A percentile compares a stretch with the other conserved stretches of the same genome.
Evolutionary conservation across 2,329 filamentous ascomycete species (phyloP).

Genomic region (Aplosporella prunicola): DNA sequence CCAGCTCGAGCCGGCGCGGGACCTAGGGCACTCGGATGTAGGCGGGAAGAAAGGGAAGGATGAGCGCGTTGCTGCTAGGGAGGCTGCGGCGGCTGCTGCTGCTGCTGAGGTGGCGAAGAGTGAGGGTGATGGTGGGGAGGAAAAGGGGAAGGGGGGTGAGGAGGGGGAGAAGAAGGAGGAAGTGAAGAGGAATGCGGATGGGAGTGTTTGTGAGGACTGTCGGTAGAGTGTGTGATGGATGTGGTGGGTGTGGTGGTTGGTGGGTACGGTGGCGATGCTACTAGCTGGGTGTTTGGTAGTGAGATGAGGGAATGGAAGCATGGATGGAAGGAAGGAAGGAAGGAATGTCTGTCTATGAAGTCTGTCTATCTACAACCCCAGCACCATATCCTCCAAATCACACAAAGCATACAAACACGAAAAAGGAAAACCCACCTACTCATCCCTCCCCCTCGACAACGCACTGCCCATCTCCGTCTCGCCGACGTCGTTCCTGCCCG

Average conservation of each 20-base stretch:
- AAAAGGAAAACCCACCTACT: no score
- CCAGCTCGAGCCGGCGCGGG: constrained; percentile 64
- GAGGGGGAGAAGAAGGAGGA: constrained; percentile 3
- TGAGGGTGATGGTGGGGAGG: constrained; percentile 2
- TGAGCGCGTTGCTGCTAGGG: neutral
- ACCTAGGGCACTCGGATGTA: constrained; percentile 62
- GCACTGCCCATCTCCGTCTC: neutral
- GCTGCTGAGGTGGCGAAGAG: neutral
- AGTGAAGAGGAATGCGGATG: constrained; percentile 25
- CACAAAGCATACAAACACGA: no score
- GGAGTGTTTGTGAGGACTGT: constrained; percentile 30
- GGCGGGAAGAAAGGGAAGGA: constrained; percentile 26
- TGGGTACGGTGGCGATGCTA: no score
- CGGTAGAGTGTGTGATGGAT: no score
- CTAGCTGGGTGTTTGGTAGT: no score
- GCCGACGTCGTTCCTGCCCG: neutral
- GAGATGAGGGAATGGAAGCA: no score
- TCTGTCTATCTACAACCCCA: no score
- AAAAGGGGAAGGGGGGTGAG: constrained; percentile 7
- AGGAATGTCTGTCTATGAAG: no score
- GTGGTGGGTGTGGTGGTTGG: no score
- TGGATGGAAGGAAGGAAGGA: no score
- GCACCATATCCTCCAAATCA: no score
- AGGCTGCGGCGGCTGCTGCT: neutral
- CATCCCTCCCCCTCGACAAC: neutral